These are phyloP conservation scores for Xylaria grammica DNA, from an alignment of 495 filamentous ascomycete genomes.

Conservation along the genomic window DNA sequence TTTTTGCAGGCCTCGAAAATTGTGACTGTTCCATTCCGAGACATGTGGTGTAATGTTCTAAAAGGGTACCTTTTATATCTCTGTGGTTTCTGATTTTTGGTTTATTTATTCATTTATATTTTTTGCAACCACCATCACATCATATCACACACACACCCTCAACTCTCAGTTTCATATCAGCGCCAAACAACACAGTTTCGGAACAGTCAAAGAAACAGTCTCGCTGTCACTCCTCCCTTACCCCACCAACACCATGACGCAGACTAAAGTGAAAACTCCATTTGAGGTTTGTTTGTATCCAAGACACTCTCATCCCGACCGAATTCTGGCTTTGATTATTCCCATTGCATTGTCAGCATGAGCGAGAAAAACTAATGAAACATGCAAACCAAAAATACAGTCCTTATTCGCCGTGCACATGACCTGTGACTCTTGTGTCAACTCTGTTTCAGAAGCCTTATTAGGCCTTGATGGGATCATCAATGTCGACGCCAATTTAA, in stretches of 20 bases:
- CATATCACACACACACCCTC: too few relatives aligned
- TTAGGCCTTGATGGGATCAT: conserved; percentile 73
- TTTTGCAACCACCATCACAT: conserved; percentile 27
- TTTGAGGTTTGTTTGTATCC: conserved; percentile 48
- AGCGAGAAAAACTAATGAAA: conserved; percentile 33
- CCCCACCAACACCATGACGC: conserved; percentile 29
- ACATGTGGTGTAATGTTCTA: conserved; percentile 32
- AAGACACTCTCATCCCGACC: conserved; percentile 25
- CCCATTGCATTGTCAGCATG: neutral
- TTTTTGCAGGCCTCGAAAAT: conserved; percentile 25
- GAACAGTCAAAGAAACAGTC: conserved; percentile 16
- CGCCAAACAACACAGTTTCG: too few relatives aligned
- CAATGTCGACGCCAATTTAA: conserved; percentile 68
- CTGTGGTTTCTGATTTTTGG: too few relatives aligned
- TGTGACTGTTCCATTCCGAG: conserved; percentile 6
- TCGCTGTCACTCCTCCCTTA: conserved; percentile 11
- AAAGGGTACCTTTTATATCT: conserved; percentile 27
- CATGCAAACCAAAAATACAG: conserved; percentile 48
- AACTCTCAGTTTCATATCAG: too few relatives aligned
- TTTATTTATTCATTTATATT: too few relatives aligned
- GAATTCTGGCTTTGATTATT: conserved; percentile 19
- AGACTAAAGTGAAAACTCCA: conserved; percentile 45
- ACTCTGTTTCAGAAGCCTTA: conserved; percentile 78
- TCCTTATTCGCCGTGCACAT: conserved; percentile 95
- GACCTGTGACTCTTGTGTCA: conserved; percentile 85